Evolutionary conservation across 495 filamentous ascomycete genomes (phyloP), one percentile per base, ranked within the genome.

Genomic region (Pseudoneurospora amorphoporcata): DNA sequence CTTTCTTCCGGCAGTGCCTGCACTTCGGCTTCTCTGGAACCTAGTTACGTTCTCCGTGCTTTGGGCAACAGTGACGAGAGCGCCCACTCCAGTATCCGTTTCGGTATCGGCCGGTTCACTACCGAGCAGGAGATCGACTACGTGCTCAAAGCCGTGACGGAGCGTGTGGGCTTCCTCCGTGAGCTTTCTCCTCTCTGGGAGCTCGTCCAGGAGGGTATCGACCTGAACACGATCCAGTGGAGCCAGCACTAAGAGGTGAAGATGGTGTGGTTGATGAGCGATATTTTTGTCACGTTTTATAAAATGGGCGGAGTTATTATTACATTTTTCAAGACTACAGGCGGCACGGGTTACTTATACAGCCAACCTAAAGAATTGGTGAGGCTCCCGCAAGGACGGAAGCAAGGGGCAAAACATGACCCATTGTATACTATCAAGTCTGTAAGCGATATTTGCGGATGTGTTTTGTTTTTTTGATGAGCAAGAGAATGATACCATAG

Each of bases 101-200:
- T 99, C 75, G 95, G 95, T 65, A 99, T 99, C 79, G 95, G 95
- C 10, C 90, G 95, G 39, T 99, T 98, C 82, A 98, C 96, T 6
- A 95, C 95, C 0, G 95, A 98, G 78, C 85, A 85, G 41, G 95
- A 99, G 85, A 96, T 99, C 70, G 95, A 99, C 81, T 99, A 99
- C 77, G 95, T 99, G 38, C 83, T 99, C 70, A 97, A 98, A 84
- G 95, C 95, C 2, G 95, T 98, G 19, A 88, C 85, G 79, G 93
- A 94, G 75, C 88, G 95, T 58, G 95, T 99, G 42, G 89, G 88
- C 17, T 97, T 98, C 85, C 86, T 99, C 77, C 87, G 95, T 76
- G 95, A 99, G 85, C 86, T 99, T 79, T 97, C 94, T 80, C 95
- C 95, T 70, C 83, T 99, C 75, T 99, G 95, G 95, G 95, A 99